Percentiles rank a stretch among this genome's conserved stretches.
Conservation (phyloP, 2,329 filamentous ascomycete species). For the Colletotrichum scovillei region DNA sequence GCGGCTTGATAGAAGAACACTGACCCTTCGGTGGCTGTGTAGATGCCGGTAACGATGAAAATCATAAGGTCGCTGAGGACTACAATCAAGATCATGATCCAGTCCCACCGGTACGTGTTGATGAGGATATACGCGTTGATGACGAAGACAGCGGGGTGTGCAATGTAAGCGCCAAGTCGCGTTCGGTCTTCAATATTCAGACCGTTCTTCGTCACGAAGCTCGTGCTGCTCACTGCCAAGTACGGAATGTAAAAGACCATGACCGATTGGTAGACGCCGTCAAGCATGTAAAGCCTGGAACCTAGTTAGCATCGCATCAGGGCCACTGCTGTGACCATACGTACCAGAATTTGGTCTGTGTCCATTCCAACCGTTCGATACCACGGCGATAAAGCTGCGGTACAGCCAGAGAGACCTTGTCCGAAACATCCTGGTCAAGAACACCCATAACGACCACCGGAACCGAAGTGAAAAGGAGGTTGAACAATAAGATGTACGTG, state of each 20-base stretch:
- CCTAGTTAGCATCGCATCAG: slow-evolving; percentile 42
- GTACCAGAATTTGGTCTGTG: slow-evolving; percentile 95
- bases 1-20: slow-evolving; percentile 79
- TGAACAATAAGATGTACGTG: slow-evolving; percentile 96
- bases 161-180: slow-evolving; percentile 89
- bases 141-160: slow-evolving; percentile 83
- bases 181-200: slow-evolving; percentile 81
- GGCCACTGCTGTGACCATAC: slow-evolving; percentile 43
- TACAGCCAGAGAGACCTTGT: slow-evolving; percentile 92
- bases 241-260: slow-evolving; percentile 96
- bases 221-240: slow-evolving; percentile 77
- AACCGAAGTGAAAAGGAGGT: slow-evolving; percentile 94
- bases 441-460: slow-evolving; percentile 97
- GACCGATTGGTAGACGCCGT: slow-evolving; percentile 94
- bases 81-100: slow-evolving; percentile 89
- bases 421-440: slow-evolving; percentile 95
- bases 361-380: slow-evolving; percentile 97
- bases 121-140: slow-evolving; percentile 96
- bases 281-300: slow-evolving; percentile 87
- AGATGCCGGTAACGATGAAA: slow-evolving; percentile 96
- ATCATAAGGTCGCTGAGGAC: slow-evolving; percentile 85
- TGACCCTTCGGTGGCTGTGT: slow-evolving; percentile 59
- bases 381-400: slow-evolving; percentile 95
- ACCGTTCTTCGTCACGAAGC: slow-evolving; percentile 78
- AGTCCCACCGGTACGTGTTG: slow-evolving; percentile 98